Percentiles rank a stretch among this genome's conserved stretches.
phyloP scores from a whole-genome alignment of 2,329 filamentous ascomycete genomes.

The Erysiphe pulchra region DNA sequence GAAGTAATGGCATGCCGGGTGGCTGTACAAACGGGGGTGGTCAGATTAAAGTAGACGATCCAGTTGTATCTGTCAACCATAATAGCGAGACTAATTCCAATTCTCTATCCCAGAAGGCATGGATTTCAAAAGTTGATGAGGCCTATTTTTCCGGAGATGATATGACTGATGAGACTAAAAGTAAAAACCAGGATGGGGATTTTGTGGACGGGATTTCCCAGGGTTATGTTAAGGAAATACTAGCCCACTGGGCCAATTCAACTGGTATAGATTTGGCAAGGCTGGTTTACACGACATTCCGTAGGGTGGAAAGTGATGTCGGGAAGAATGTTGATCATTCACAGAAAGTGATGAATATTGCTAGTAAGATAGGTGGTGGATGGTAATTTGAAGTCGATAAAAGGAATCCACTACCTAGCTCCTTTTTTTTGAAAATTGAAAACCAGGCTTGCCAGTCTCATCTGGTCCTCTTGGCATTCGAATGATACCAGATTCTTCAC shows the following conservation, averaged over 20 bases:
- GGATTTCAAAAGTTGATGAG: conserved; percentile 62
- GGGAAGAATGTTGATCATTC: conserved; percentile 52
- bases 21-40: conserved; percentile 95
- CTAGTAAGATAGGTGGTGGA: conserved; percentile 73
- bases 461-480: conserved; percentile 59
- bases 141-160: conserved; percentile 66
- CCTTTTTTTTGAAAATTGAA: conserved; percentile 46
- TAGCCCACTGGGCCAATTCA: conserved; percentile 50
- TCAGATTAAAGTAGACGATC: conserved; percentile 76
- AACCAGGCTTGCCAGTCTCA: conserved; percentile 47
- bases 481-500: conserved; percentile 40
- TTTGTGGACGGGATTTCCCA: conserved; percentile 39
- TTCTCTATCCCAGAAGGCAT: conserved; percentile 50
- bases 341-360: conserved; percentile 66
- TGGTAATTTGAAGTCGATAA: conserved; percentile 32
- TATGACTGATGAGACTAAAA: conserved; percentile 9
- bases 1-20: conserved; percentile 98
- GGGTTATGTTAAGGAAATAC: conserved; percentile 35
- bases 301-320: conserved; percentile 84
- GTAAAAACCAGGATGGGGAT: conserved; percentile 10
- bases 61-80: conserved; percentile 27
- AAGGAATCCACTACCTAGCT: conserved; percentile 16
- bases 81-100: conserved; percentile 14
- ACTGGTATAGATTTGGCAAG: conserved; percentile 46
- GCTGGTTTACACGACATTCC: conserved; percentile 65